Base-by-base conservation (phyloP, 148 eudicot species). In the Nyssa sinensis region DNA sequence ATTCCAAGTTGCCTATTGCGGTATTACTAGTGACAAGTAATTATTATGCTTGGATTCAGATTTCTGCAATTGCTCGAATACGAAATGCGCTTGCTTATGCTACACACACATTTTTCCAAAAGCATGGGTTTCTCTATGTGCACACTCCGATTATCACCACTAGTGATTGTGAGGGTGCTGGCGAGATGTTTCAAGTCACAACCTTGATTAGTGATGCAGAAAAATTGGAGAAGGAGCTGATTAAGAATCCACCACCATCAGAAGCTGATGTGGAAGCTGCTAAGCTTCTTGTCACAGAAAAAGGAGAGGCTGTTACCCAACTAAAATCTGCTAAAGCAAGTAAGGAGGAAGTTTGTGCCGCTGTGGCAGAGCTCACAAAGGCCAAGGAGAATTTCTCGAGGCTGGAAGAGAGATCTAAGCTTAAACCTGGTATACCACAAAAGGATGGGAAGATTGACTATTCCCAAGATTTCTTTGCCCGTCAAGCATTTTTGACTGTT, bases 121-220 rank as follows among this genome's bases (percentile, higher is more conserved):
- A 94, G 62, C 88, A 94, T 73, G 89, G 88, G 23, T 94, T 92
- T 80, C 70, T 90, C 19, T 90, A 92, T 62, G 67, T 94, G 5
- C 98, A 92, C 60, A 94, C 98, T 55, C 98, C 98, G 2, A 94
- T 94, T n/a, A 81, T 94, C 72, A 92, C 97, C 37, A 94, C 98
- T 23, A 94, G 97, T 79, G 98, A 94, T 73, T 94, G 98, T 83
- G 98, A 94, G 87, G 98, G 98, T 23, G 97, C 98, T 47, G 98
- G 98, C 30, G 98, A 94, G 87, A 92, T 90, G 96, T 94, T 94
- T 79, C 98, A 94, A 87, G 97, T 92, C 58, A 92, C 98, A 44
- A 90, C 97, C 12, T 74, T 94, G 79, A 83, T 94, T 60, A 92
- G 33, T 23, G 97, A 90, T 49, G 83, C 91, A 0, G 98, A 94